Evolutionary conservation across 306 rosid species (phyloP).

Genomic region (Begonia fuchsioides): DNA sequence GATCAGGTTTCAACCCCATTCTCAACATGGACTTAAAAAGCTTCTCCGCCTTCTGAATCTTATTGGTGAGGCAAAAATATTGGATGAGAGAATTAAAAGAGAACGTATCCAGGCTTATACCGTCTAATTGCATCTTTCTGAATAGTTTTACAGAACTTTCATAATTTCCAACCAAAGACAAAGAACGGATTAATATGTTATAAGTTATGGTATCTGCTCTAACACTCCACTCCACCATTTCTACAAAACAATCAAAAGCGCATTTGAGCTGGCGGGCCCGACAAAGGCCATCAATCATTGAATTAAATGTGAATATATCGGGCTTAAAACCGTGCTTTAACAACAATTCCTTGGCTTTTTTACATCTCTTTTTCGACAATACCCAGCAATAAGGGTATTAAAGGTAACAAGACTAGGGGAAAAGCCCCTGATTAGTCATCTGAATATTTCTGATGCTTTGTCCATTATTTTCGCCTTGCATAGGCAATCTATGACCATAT

Average conservation of each 20-base stretch:
- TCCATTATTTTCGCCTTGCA: slow-evolving; percentile 49
- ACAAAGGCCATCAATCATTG: slow-evolving; percentile 70
- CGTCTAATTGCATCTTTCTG: slow-evolving; percentile 48
- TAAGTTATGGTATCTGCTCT: slow-evolving; percentile 50
- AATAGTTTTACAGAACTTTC: slow-evolving; percentile 37
- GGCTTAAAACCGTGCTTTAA: slow-evolving; percentile 45
- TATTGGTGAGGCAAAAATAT: slow-evolving; percentile 36
- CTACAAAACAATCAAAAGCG: slow-evolving; percentile 64
- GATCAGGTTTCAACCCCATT: slow-evolving; percentile 51
- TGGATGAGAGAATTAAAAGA: slow-evolving; percentile 59
- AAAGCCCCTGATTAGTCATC: slow-evolving; percentile 35
- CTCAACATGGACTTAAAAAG: slow-evolving; percentile 38
- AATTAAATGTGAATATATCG: slow-evolving; percentile 63
- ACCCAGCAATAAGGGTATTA: slow-evolving; percentile 62
- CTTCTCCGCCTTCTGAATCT: slow-evolving; percentile 49
- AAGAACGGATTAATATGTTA: slow-evolving; percentile 59
- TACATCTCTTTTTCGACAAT: slow-evolving; percentile 44
- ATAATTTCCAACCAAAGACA: slow-evolving; percentile 44
- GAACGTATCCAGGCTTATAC: slow-evolving; percentile 54
- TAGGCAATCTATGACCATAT: slow-evolving; percentile 59
- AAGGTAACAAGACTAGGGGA: slow-evolving; percentile 69
- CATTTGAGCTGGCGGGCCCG: slow-evolving; percentile 29
- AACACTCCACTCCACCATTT: slow-evolving; percentile 71
- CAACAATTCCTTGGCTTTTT: slow-evolving; percentile 43
- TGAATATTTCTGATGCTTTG: slow-evolving; percentile 38